Percentiles rank a stretch among this genome's conserved stretches.
These are phyloP conservation scores for Vaccinium myrtillus DNA, from an alignment of 148 eudicot genomes.

Conservation along the genomic window DNA sequence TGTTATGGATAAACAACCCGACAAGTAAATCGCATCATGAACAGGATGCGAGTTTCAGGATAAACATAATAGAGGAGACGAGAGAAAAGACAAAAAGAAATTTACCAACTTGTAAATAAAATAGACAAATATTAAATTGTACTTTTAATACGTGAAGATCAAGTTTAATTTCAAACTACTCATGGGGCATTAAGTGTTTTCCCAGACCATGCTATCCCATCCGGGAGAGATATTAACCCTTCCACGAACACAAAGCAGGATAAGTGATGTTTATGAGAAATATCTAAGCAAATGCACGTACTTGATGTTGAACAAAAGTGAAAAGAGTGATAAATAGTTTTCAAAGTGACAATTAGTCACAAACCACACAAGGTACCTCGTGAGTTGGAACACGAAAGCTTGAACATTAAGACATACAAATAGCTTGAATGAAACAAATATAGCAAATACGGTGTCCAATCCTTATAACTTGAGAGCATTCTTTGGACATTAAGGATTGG, in stretches of 20 bases:
- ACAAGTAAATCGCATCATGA: constrained; percentile 63
- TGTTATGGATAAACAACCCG: constrained; percentile 64
- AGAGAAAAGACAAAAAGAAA: background rate
- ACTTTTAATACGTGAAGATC: too few species aligned
- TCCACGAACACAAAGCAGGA: background rate
- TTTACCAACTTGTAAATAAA: constrained; percentile 20
- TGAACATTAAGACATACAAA: background rate
- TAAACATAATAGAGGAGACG: background rate
- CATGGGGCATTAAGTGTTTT: background rate
- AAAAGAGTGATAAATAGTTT: background rate
- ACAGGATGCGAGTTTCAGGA: background rate
- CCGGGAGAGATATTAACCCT: background rate
- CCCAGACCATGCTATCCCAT: background rate
- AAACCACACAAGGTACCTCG: background rate
- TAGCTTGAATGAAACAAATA: too few species aligned
- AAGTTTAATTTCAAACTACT: background rate
- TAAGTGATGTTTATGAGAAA: background rate
- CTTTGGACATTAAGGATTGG: background rate
- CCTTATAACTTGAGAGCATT: background rate
- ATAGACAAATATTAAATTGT: background rate
- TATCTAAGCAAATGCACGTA: background rate
- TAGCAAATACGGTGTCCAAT: background rate
- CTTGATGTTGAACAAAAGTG: background rate
- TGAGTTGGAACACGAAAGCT: background rate
- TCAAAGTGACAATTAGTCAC: background rate